Conservation (phyloP, 2,329 filamentous ascomycete genomes). For the Aspergillus pseudoterreus region DNA sequence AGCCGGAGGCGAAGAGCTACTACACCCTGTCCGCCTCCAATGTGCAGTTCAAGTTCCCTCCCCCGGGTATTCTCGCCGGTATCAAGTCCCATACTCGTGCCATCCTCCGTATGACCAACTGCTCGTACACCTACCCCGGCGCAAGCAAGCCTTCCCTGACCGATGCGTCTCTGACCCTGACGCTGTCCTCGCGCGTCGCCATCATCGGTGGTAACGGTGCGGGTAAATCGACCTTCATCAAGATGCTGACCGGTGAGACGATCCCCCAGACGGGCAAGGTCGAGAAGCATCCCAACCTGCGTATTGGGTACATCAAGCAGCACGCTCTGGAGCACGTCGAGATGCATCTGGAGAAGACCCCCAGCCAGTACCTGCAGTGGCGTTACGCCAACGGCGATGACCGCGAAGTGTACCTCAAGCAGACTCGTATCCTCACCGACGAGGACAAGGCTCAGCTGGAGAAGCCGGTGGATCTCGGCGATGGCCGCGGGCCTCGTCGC, state of each 20-base stretch:
- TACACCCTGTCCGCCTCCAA: constrained; percentile 88
- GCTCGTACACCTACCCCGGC: constrained; percentile 90
- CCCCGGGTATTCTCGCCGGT: constrained; percentile 87
- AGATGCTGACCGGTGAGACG: constrained; percentile 88
- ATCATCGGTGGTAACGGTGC: constrained; percentile 98
- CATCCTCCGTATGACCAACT: constrained; percentile 92
- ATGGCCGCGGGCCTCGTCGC: constrained; percentile 72
- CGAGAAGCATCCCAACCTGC: constrained; percentile 96
- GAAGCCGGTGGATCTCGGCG: constrained; percentile 77
- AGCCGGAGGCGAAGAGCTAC: constrained; percentile 95
- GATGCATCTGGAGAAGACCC: constrained; percentile 99
- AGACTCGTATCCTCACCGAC: constrained; percentile 83
- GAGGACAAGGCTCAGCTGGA: constrained; percentile 89
- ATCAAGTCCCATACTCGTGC: constrained; percentile 93
- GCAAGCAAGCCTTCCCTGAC: constrained; percentile 79
- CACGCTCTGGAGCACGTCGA: constrained; percentile 98
- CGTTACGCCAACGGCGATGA: constrained; percentile 96
- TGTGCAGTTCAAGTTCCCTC: constrained; percentile 96
- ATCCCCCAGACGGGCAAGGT: constrained; percentile 81
- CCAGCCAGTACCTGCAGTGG: constrained; percentile 98
- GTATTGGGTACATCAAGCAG: constrained; percentile 99
- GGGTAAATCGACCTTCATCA: constrained; percentile 97
- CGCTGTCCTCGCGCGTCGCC: constrained; percentile 85
- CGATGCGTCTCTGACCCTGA: constrained; percentile 83
- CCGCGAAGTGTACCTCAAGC: constrained; percentile 95